Conservation (phyloP, 75 land plant genomes). For the Chamaecyparis obtusa region DNA sequence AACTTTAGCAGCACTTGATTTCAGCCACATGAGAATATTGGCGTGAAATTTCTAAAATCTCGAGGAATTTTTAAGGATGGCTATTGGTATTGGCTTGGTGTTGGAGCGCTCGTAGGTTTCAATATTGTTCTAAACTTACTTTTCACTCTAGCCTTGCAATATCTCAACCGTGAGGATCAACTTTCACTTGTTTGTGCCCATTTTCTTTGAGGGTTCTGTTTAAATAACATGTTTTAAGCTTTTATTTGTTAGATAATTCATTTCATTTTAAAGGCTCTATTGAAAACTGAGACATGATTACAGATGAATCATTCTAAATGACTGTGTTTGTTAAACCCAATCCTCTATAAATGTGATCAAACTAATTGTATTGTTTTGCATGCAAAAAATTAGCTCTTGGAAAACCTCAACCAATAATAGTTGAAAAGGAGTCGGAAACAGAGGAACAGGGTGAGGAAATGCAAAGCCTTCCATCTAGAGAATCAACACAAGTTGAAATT, state of each 20-base stretch:
- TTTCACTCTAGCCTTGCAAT: slow-evolving; percentile 30
- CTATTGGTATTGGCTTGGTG: slow-evolving; percentile 42
- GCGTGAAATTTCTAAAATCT: slow-evolving; percentile 11
- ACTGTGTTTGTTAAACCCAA: too few relatives aligned
- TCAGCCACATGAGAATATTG: slow-evolving; percentile 18
- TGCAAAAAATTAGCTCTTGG: slow-evolving; percentile 30
- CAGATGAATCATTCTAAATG: too few relatives aligned
- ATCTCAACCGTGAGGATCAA: slow-evolving; percentile 29
- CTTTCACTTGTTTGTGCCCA: background rate
- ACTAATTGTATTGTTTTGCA: background rate
- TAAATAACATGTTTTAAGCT: too few relatives aligned
- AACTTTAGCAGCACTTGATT: background rate
- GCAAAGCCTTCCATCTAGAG: slow-evolving; percentile 14
- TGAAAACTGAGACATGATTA: too few relatives aligned
- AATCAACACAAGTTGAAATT: background rate
- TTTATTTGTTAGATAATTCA: too few relatives aligned
- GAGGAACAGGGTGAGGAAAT: slow-evolving; percentile 16
- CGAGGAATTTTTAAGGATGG: slow-evolving; percentile 22
- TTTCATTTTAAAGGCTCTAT: too few relatives aligned
- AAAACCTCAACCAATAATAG: slow-evolving; percentile 34
- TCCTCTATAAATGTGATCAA: background rate
- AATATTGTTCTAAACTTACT: slow-evolving; percentile 26
- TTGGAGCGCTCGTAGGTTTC: slow-evolving; percentile 39
- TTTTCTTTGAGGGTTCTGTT: background rate
- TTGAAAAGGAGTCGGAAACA: slow-evolving; percentile 22